Evolutionary conservation across 306 rosid genomes (phyloP).

Genomic region (Sindora glabra): DNA sequence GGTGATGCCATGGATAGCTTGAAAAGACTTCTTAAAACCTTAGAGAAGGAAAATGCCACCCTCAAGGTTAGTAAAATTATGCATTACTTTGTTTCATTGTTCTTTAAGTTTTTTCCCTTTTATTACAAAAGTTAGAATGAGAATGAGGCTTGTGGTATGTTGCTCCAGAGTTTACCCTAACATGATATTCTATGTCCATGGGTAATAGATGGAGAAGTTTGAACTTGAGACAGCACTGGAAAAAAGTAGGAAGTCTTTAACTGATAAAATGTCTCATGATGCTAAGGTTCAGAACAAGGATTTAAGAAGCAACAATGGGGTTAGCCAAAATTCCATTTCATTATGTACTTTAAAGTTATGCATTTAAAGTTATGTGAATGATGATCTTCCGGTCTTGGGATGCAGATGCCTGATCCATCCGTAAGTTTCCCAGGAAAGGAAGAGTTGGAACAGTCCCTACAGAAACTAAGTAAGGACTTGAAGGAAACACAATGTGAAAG

Average conservation of each 20-base stretch:
- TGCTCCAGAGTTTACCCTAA: constrained; percentile 9
- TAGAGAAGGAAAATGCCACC: constrained; percentile 64
- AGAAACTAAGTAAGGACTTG: constrained; percentile 54
- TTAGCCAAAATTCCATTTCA: constrained; percentile 15
- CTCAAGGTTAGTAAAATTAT: constrained; percentile 58
- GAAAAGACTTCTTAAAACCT: constrained; percentile 44
- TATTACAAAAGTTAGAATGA: neutral
- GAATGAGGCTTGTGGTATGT: no score
- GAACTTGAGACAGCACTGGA: constrained; percentile 64
- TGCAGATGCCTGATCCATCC: constrained; percentile 41
- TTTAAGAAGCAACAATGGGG: constrained; percentile 42
- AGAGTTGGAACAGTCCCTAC: constrained; percentile 69
- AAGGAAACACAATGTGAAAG: constrained; percentile 59
- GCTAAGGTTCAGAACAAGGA: constrained; percentile 36
- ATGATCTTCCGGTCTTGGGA: neutral
- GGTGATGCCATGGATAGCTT: constrained; percentile 33
- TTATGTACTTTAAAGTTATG: constrained; percentile 2
- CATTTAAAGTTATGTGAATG: constrained; percentile 2
- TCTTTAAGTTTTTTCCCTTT: neutral
- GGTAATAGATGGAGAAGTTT: constrained; percentile 56
- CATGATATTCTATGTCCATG: constrained; percentile 4
- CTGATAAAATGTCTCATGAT: constrained; percentile 25
- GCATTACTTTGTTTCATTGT: constrained; percentile 5
- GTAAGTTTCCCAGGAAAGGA: constrained; percentile 59
- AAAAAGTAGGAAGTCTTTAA: constrained; percentile 27